These are phyloP conservation scores for Scenedesmus sp. DNA, from an alignment of 163 green algal genomes.

Conservation along the genomic window DNA sequence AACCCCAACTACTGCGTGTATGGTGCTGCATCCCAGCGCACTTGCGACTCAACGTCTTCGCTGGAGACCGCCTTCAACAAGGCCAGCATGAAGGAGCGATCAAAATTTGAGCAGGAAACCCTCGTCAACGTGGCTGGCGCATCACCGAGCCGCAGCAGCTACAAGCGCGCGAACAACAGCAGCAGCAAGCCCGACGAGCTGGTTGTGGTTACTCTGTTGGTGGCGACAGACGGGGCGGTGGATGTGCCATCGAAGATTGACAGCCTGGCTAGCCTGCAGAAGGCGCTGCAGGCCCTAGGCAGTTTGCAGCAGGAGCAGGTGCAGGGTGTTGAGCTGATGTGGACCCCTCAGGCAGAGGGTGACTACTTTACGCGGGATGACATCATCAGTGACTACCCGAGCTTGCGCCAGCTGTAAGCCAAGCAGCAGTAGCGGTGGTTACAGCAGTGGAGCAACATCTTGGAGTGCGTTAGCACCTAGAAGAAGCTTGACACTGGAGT, in stretches of 20 bases:
- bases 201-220: slow-evolving; percentile 81
- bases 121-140: slow-evolving; percentile 83
- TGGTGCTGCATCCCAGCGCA: slow-evolving; percentile 62
- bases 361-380: slow-evolving; percentile 87
- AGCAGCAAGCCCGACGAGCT: slow-evolving; percentile 50
- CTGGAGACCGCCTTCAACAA: slow-evolving; percentile 88
- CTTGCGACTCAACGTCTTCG: slow-evolving; percentile 57
- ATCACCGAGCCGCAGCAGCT: background rate
- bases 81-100: slow-evolving; percentile 82
- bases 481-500: no score
- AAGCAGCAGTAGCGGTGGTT: background rate
- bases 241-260: slow-evolving; percentile 73
- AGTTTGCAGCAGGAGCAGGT: slow-evolving; percentile 61
- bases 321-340: slow-evolving; percentile 89
- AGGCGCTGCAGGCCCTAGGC: slow-evolving; percentile 62
- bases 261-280: slow-evolving; percentile 30
- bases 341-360: slow-evolving; percentile 84
- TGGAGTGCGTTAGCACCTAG: no score
- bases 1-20: slow-evolving; percentile 93
- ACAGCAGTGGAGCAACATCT: background rate
- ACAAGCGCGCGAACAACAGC: background rate
- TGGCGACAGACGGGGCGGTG: slow-evolving; percentile 72
- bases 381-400: slow-evolving; percentile 86
- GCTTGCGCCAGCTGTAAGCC: slow-evolving; percentile 71
- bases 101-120: slow-evolving; percentile 92